Evolutionary conservation across 108 stramenopile species (phyloP), one percentile per base, ranked within the genome.

Genomic region (Pseudonitzschia multiseries): DNA sequence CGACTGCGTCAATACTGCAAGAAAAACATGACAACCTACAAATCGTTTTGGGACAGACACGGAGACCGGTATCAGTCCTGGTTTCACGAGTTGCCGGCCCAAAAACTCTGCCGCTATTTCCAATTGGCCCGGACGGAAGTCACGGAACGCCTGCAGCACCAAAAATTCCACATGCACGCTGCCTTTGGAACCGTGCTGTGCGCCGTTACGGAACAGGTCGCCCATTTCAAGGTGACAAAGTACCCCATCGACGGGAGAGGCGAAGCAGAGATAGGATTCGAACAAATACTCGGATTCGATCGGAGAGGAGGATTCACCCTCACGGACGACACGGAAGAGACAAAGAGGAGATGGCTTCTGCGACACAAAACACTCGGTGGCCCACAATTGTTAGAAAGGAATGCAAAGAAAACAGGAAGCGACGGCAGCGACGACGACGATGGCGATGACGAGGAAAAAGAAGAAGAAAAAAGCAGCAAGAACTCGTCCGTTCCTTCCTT

Each of bases 1-100:
- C 73, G 85, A 64, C 76, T 96, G 74, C 73, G 93, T 10, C 89
- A 83, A 51, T 83, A 82, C 59, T 83, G 92, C 82, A 96, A 96
- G 74, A 74, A 70, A 72, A 87, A 91, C 33, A 96, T 92, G 89
- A 56, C 18, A 29, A 68, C 33, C 1, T 95, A 91, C 77, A 57
- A 71, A 21, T 46, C 42, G 8, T 89, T 95, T 74, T 86, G 87
- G 85, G 70, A 80, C 33, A 79, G 84, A 33, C 73, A 81, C 18
- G 81, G 68, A 31, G 71, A 72, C 9, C 59, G 54, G 10, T 74
- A 74, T 52, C 62, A 65, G 51, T 60, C 70, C 15, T 79, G 86
- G 80, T 89, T 86, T 50, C 72, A 80, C 43, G 74, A 31, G 20
- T 20, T 64, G 27, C 51, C 82, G 22, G 18, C 68, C 13, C 22